Evolutionary conservation across 1,284 basidiomycete species (phyloP).

Genomic region (Cryptococcus hybrid): DNA sequence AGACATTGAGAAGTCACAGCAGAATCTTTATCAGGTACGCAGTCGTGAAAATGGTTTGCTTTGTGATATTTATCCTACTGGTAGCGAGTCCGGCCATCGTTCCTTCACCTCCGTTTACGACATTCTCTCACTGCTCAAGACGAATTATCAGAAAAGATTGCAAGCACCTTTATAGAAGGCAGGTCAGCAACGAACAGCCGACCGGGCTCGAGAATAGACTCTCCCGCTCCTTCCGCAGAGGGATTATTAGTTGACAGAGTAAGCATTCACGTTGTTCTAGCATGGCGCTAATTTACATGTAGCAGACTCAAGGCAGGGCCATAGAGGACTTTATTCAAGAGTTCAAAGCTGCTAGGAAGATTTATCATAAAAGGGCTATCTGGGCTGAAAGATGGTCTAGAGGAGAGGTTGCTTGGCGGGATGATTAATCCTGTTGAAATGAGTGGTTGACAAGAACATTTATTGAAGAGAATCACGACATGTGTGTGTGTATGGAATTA

Average conservation of each 20-base stretch:
- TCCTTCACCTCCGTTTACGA: conserved; percentile 76
- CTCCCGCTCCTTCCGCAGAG: conserved; percentile 41
- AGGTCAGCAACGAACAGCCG: conserved; percentile 36
- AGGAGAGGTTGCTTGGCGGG: conserved; percentile 78
- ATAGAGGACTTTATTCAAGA: conserved; percentile 83
- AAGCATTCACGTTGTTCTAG: neutral
- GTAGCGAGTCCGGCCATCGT: conserved; percentile 78
- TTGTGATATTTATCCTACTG: neutral
- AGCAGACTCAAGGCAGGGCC: conserved; percentile 32
- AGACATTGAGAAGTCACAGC: conserved; percentile 79
- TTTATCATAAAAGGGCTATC: conserved; percentile 84
- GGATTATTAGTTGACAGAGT: neutral
- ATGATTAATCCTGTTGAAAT: conserved; percentile 49
- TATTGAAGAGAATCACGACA: too few relatives aligned
- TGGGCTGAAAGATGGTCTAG: conserved; percentile 82
- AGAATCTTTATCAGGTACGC: conserved; percentile 77
- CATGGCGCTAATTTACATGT: conserved; percentile 6
- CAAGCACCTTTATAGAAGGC: conserved; percentile 72
- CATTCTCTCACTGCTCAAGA: conserved; percentile 86
- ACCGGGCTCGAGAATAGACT: conserved; percentile 38
- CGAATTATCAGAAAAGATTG: conserved; percentile 76
- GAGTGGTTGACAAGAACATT: too few relatives aligned
- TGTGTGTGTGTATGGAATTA: too few relatives aligned
- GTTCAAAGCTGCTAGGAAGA: conserved; percentile 79
- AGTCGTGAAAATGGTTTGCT: neutral